Evolutionary conservation across 306 rosid species (phyloP).

Genomic region (Cajanus cajan): DNA sequence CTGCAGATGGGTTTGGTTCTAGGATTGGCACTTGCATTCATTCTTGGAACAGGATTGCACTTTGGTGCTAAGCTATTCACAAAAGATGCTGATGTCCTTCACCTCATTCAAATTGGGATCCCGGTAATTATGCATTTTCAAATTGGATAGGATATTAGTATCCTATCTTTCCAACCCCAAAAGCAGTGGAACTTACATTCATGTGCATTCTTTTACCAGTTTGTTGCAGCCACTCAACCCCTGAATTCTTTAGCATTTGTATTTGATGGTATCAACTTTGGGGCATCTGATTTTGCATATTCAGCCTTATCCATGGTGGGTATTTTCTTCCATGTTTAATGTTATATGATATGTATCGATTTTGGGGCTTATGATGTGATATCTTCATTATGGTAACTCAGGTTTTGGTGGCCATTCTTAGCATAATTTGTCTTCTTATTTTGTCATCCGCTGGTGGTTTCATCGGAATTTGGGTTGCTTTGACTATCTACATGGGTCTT

Average conservation of each 20-base stretch:
- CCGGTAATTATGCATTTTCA: slow-evolving; percentile 61
- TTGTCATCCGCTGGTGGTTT: slow-evolving; percentile 73
- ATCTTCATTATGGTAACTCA: slow-evolving; percentile 25
- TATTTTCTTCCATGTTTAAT: slow-evolving; percentile 24
- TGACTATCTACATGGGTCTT: slow-evolving; percentile 83
- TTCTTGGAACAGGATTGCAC: slow-evolving; percentile 73
- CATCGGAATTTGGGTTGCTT: slow-evolving; percentile 89
- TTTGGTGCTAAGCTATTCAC: slow-evolving; percentile 83
- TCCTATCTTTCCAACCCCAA: background rate
- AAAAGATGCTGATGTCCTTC: slow-evolving; percentile 59
- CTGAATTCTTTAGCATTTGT: slow-evolving; percentile 88
- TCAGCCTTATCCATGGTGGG: slow-evolving; percentile 93
- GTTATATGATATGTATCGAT: background rate
- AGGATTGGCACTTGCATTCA: slow-evolving; percentile 63
- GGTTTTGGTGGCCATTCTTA: slow-evolving; percentile 81
- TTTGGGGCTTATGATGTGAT: too few relatives aligned
- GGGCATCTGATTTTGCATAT: slow-evolving; percentile 97
- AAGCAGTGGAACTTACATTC: slow-evolving; percentile 20
- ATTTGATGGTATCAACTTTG: slow-evolving; percentile 94
- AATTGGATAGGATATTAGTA: background rate
- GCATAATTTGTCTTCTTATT: slow-evolving; percentile 70
- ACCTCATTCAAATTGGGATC: slow-evolving; percentile 67
- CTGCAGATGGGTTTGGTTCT: slow-evolving; percentile 84
- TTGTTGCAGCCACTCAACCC: slow-evolving; percentile 93
- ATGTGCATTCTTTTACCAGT: slow-evolving; percentile 47